A percentile compares a stretch with the other conserved stretches of the same genome.
These are phyloP conservation scores for Pseudogymnoascus pannorum DNA, from an alignment of 2,329 filamentous ascomycete genomes.

Conservation along the genomic window DNA sequence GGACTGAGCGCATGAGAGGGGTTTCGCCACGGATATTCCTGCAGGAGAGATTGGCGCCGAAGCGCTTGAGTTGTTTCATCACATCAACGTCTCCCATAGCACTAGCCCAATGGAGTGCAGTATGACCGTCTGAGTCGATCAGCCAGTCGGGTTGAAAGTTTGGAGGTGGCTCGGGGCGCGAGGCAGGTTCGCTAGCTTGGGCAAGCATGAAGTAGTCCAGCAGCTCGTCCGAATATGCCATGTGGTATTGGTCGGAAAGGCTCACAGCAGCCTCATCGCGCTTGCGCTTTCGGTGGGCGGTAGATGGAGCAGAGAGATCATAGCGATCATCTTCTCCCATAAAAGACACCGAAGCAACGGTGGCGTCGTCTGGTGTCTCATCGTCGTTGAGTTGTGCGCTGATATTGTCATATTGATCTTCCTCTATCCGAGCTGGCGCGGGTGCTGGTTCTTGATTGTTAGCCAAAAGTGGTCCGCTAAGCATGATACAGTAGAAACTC, in stretches of 20 bases:
- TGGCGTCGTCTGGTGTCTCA: slow-evolving; percentile 72
- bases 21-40: slow-evolving; percentile 74
- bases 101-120: slow-evolving; percentile 91
- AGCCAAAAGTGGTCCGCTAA: slow-evolving; percentile 14
- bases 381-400: slow-evolving; percentile 62
- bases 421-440: slow-evolving; percentile 36
- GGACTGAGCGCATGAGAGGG: slow-evolving; percentile 85
- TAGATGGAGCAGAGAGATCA: slow-evolving; percentile 59
- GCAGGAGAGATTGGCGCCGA: slow-evolving; percentile 66
- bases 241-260: slow-evolving; percentile 72
- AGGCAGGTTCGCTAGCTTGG: slow-evolving; percentile 65
- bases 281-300: slow-evolving; percentile 68
- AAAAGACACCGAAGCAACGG: slow-evolving; percentile 76
- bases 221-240: slow-evolving; percentile 84
- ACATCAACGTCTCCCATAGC: slow-evolving; percentile 95
- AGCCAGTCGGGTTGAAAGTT: slow-evolving; percentile 83
- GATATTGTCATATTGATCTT: slow-evolving; percentile 60
- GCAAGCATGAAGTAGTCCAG: slow-evolving; percentile 93
- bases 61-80: slow-evolving; percentile 76
- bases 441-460: slow-evolving; percentile 30
- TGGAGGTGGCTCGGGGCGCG: slow-evolving; percentile 70
- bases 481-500: slow-evolving; percentile 20
- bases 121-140: slow-evolving; percentile 91
- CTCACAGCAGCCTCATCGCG: slow-evolving; percentile 58
- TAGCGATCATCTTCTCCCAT: slow-evolving; percentile 76